Conservation (phyloP, 805 yeast species). For the Myxozyma melibiosi region DNA sequence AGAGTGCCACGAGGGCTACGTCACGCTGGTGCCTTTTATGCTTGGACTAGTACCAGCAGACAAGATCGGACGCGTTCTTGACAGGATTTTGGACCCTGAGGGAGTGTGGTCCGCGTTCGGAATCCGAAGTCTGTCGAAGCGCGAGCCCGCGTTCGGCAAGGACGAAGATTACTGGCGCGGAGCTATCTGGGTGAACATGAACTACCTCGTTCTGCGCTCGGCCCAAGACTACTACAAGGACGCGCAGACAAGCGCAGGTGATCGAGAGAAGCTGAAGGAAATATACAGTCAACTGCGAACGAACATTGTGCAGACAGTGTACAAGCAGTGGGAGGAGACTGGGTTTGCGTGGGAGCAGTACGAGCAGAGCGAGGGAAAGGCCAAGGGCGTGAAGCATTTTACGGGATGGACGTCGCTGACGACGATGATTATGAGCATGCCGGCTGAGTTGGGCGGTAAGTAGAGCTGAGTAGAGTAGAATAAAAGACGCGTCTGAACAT, state of each 20-base stretch:
- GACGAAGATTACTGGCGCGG: constrained; percentile 97
- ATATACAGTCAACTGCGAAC: constrained; percentile 62
- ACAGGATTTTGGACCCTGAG: constrained; percentile 65
- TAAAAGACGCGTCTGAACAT: too few relatives aligned
- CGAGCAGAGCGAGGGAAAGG: constrained; percentile 74
- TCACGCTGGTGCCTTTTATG: constrained; percentile 81
- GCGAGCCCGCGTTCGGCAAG: constrained; percentile 65
- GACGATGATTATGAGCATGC: constrained; percentile 81
- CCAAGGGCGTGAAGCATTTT: constrained; percentile 80
- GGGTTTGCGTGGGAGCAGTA: constrained; percentile 94
- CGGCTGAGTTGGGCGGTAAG: constrained; percentile 49
- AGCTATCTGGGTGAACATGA: constrained; percentile 89
- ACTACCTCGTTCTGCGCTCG: constrained; percentile 76
- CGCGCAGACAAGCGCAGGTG: constrained; percentile 42
- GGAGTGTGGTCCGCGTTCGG: constrained; percentile 81
- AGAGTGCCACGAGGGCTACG: constrained; percentile 87
- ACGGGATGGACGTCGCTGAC: constrained; percentile 92
- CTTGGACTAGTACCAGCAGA: constrained; percentile 55
- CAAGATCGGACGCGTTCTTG: constrained; percentile 49
- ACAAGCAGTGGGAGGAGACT: constrained; percentile 66
- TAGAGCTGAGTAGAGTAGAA: too few relatives aligned
- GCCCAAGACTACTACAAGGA: constrained; percentile 55
- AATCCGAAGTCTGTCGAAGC: constrained; percentile 73
- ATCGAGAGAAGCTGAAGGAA: constrained; percentile 46
- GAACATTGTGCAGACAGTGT: constrained; percentile 70